These are phyloP conservation scores for Candida parachauliodes DNA, from an alignment of 805 yeast species.

Conservation along the genomic window DNA sequence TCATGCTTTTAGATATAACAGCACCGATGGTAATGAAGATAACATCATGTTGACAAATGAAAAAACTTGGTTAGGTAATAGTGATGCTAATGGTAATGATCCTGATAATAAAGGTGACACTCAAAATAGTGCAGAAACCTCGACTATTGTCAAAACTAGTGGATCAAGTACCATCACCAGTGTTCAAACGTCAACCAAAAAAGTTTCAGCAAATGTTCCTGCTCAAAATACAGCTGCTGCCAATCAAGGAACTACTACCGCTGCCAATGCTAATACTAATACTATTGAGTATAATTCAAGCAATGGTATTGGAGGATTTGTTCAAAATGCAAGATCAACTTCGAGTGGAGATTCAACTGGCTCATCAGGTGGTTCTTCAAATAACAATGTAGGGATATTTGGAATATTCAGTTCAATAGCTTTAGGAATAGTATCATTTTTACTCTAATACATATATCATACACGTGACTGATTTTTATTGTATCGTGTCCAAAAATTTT, in stretches of 20 bases:
- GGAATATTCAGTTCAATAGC: slow-evolving; percentile 19
- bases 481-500: slow-evolving; percentile 6
- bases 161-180: slow-evolving; percentile 19
- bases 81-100: slow-evolving; percentile 66
- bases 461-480: neutral
- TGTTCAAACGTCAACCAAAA: slow-evolving; percentile 11
- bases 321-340: slow-evolving; percentile 23
- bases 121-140: slow-evolving; percentile 9
- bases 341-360: slow-evolving; percentile 8
- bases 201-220: slow-evolving; percentile 9
- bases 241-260: slow-evolving; percentile 9
- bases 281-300: slow-evolving; percentile 14
- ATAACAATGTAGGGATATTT: slow-evolving; percentile 1
- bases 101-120: slow-evolving; percentile 34
- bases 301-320: slow-evolving; percentile 34
- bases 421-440: slow-evolving; percentile 18
- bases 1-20: slow-evolving; percentile 43
- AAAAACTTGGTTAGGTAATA: slow-evolving; percentile 53
- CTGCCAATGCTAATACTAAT: slow-evolving; percentile 7
- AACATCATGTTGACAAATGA: slow-evolving; percentile 60
- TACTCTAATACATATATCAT: slow-evolving; percentile 4
- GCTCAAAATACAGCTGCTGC: slow-evolving; percentile 15
- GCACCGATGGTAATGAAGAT: slow-evolving; percentile 34
- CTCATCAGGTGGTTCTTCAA: slow-evolving; percentile 11
- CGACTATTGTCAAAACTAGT: slow-evolving; percentile 14